These are phyloP conservation scores for Kodamaea lidongshanica DNA, from an alignment of 805 yeast species.

Conservation along the genomic window DNA sequence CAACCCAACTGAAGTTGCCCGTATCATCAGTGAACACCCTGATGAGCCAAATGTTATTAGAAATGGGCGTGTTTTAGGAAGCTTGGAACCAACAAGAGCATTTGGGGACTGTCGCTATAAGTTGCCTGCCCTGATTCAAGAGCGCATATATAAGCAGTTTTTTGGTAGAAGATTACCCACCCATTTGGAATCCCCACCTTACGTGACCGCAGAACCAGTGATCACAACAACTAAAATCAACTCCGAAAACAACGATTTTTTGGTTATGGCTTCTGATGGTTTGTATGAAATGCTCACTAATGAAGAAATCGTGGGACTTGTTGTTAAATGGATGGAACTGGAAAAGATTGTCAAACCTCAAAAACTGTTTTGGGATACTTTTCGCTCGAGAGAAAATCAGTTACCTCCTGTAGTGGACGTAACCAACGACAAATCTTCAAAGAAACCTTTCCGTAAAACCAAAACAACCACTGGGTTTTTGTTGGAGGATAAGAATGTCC, in stretches of 20 bases:
- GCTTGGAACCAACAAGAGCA: constrained; percentile 91
- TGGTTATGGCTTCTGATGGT: constrained; percentile 93
- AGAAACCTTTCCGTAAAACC: constrained; percentile 68
- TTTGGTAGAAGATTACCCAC: constrained; percentile 77
- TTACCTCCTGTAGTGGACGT: constrained; percentile 61
- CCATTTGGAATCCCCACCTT: constrained; percentile 82
- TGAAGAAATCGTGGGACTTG: constrained; percentile 88
- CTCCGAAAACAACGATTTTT: constrained; percentile 69
- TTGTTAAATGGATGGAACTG: constrained; percentile 86
- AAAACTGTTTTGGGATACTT: constrained; percentile 41
- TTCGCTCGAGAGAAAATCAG: constrained; percentile 39
- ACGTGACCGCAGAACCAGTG: constrained; percentile 95
- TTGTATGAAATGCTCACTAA: constrained; percentile 85
- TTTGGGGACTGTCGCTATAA: constrained; percentile 97
- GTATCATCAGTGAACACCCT: constrained; percentile 85
- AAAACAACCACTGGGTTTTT: constrained; percentile 39
- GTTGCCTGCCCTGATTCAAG: constrained; percentile 72
- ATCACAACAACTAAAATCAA: constrained; percentile 73
- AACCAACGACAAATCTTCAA: constrained; percentile 53
- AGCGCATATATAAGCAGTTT: constrained; percentile 62
- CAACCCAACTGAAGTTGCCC: constrained; percentile 76
- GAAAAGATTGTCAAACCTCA: constrained; percentile 55
- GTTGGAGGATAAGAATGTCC: constrained; percentile 78
- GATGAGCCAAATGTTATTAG: constrained; percentile 77
- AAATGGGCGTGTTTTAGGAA: constrained; percentile 86